A percentile compares a stretch with the other conserved stretches of the same genome.
Evolutionary conservation across 2,329 filamentous ascomycete species (phyloP).

Genomic region (Magnaporthales sp.): DNA sequence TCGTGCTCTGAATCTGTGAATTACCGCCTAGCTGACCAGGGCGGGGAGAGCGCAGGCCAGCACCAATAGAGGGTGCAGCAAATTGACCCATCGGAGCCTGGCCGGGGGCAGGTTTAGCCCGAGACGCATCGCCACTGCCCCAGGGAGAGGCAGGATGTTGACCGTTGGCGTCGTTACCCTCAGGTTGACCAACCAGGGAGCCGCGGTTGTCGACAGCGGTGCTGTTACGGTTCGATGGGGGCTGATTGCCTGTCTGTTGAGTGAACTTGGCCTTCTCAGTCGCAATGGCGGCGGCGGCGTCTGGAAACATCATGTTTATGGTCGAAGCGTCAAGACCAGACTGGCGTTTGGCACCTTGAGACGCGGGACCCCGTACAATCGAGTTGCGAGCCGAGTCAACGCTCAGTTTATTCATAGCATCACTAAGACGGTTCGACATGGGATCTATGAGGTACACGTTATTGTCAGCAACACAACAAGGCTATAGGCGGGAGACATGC

Average conservation of each 20-base stretch:
- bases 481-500: not conserved
- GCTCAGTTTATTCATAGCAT: slow-evolving; percentile 93
- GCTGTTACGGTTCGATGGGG: slow-evolving; percentile 90
- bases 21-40: slow-evolving; percentile 58
- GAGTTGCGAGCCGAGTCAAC: slow-evolving; percentile 84
- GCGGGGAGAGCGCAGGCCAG: slow-evolving; percentile 68
- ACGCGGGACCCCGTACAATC: slow-evolving; percentile 69
- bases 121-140: slow-evolving; percentile 47
- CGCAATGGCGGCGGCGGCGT: slow-evolving; percentile 95
- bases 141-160: slow-evolving; percentile 74
- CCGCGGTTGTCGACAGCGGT: slow-evolving; percentile 66
- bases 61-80: slow-evolving; percentile 56
- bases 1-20: slow-evolving; percentile 73
- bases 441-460: slow-evolving; percentile 56
- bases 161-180: slow-evolving; percentile 49
- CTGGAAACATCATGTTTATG: slow-evolving; percentile 98
- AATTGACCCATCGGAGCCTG: slow-evolving; percentile 92
- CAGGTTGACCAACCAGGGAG: slow-evolving; percentile 48
- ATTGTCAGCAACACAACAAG: not conserved
- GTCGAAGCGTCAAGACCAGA: slow-evolving; percentile 89
- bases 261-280: slow-evolving; percentile 98
- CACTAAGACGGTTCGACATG: slow-evolving; percentile 91
- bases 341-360: slow-evolving; percentile 76
- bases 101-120: slow-evolving; percentile 71
- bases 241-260: slow-evolving; percentile 84